Base-by-base conservation (phyloP, 169 alveolate species). In the Theileria parva region DNA sequence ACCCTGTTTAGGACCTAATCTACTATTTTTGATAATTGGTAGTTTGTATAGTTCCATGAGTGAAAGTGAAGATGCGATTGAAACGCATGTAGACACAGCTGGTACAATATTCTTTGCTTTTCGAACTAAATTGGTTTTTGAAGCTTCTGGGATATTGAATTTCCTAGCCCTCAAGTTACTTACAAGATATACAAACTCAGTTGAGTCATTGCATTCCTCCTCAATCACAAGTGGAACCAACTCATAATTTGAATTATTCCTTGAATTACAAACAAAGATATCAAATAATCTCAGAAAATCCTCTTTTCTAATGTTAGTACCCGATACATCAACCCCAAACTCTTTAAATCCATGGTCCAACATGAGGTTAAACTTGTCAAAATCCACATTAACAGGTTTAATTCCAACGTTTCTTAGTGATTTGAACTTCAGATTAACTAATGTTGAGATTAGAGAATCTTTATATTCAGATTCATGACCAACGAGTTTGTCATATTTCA, bases 51-150 rank as follows among this genome's bases (percentile, higher is more conserved):
- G 48, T 27, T 77, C 91, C 55, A 78, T 59, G 0, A 85, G 25
- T 32, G 91, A 75, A 69, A 78, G 59, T 5, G 91, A 85, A 1
- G 91, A 81, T 19, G 87, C 91, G 8, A 77, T 59, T 6, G 84
- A 69, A 9, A 77, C 84, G 32, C 80, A 74, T 44, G 91, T 85
- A 9, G 87, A 85, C 0, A 78, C 73, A 1, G 91, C 91, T 11
- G 91, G 91, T 9, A 85, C 79, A 4, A 85, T 77, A 13, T 55
- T 34, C 34, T 85, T 78, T 2, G 83, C 87, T 25, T 61, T 64
- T 72, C 65, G 65, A 50, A 85, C 48, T 9, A 85, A 21, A 27
- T 77, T 51, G 4, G 63, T 50, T 32, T 25, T 78, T 48, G 77
- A 81, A 17, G 37, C 68, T 34, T 77, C 86, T 21, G 60, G 48